Conservation (phyloP, 2,329 filamentous ascomycete species). For the Neoascochyta sp. region DNA sequence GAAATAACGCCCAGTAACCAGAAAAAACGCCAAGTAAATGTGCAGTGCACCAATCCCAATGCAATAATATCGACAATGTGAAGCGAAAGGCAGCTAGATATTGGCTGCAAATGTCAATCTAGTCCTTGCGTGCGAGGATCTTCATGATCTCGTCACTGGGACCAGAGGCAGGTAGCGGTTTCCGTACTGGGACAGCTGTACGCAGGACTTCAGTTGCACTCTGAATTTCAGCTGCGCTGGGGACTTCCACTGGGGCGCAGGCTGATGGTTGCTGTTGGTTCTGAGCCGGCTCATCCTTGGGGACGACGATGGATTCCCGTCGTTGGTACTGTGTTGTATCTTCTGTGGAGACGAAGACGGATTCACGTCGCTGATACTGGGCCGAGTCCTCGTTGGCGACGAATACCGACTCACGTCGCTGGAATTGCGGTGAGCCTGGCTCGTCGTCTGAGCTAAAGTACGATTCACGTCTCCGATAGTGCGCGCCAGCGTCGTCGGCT, state of each 20-base stretch:
- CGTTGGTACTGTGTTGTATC: slow-evolving; percentile 9
- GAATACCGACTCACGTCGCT: slow-evolving; percentile 8
- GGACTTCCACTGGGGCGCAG: slow-evolving; percentile 9
- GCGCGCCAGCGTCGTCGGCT: slow-evolving; percentile 7
- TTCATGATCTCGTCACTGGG: slow-evolving; percentile 27
- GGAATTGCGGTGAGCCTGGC: slow-evolving; percentile 13
- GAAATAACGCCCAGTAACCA: slow-evolving; percentile 1
- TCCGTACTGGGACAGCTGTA: slow-evolving; percentile 16
- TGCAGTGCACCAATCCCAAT: slow-evolving; percentile 16
- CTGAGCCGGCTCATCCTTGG: slow-evolving; percentile 10
- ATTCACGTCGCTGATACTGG: slow-evolving; percentile 5
- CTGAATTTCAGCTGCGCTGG: too few relatives aligned
- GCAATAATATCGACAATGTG: slow-evolving; percentile 20
- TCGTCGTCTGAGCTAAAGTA: slow-evolving; percentile 13
- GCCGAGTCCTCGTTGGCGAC: slow-evolving; percentile 1
- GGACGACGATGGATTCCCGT: slow-evolving; percentile 12
- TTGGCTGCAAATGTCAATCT: neutral
- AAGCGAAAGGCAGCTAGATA: slow-evolving; percentile 13
- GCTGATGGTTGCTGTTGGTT: slow-evolving; percentile 2
- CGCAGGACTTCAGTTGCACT: too few relatives aligned
- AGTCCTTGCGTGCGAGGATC: slow-evolving; percentile 20
- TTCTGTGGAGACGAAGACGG: slow-evolving; percentile 11
- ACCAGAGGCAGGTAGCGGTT: slow-evolving; percentile 13
- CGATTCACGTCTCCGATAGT: too few relatives aligned
- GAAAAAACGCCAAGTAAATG: slow-evolving; percentile 18